phyloP scores from a whole-genome alignment of 2,329 filamentous ascomycete genomes.

The Cercospora sesami region DNA sequence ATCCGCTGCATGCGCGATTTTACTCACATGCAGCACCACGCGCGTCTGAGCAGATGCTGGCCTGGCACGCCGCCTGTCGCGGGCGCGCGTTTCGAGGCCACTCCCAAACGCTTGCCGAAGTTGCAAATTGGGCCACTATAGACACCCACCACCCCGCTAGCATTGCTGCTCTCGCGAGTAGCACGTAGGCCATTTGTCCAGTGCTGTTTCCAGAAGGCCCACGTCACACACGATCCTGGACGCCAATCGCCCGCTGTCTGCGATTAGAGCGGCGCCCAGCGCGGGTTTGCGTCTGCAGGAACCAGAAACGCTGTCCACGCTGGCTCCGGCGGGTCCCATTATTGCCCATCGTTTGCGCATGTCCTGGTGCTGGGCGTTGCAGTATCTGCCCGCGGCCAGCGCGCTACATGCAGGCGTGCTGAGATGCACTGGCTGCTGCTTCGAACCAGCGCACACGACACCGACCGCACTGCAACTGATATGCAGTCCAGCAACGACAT shows the following conservation, averaged over 20 bases:
- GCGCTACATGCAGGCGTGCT: neutral
- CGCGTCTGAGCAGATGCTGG: neutral
- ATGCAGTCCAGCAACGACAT: neutral
- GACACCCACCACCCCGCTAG: neutral
- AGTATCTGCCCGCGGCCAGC: neutral
- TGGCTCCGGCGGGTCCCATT: neutral
- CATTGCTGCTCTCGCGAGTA: neutral
- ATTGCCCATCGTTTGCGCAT: neutral
- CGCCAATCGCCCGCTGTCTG: conserved; percentile 7
- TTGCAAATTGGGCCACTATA: neutral
- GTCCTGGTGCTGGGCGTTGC: neutral
- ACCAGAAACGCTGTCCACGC: neutral
- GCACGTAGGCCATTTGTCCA: neutral
- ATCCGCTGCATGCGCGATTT: conserved; percentile 2
- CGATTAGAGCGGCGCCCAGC: conserved; percentile 9
- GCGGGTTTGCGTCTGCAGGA: conserved; percentile 10
- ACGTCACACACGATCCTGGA: conserved; percentile 10
- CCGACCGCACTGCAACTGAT: neutral
- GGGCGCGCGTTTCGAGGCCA: neutral
- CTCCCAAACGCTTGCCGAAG: neutral
- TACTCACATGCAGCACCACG: neutral
- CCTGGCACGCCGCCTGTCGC: neutral
- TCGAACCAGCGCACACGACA: neutral
- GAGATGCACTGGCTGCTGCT: neutral
- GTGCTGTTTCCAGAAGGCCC: conserved; percentile 9